Conservation (phyloP, 176 grass and related monocot genomes). For the Oryza australiensis region DNA sequence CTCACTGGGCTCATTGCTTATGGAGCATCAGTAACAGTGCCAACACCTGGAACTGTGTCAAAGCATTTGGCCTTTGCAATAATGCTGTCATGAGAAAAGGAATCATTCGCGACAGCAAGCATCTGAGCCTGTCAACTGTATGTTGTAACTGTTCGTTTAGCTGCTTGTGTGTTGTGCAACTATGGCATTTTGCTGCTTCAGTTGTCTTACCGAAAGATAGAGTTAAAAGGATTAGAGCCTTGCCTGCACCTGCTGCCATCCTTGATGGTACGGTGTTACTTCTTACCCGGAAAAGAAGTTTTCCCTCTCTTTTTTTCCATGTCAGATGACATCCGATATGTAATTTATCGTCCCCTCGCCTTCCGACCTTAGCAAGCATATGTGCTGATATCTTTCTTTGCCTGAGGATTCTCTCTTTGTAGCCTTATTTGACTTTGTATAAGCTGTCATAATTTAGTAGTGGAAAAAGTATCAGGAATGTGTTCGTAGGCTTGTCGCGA, state of each 20-base stretch:
- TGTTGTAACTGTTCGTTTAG: conserved; percentile 45
- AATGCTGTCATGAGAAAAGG: conserved; percentile 35
- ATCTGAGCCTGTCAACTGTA: conserved; percentile 39
- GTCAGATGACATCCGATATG: conserved; percentile 30
- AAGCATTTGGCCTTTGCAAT: conserved; percentile 24
- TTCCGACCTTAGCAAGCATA: not conserved
- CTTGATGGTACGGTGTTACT: conserved; percentile 27
- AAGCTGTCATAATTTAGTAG: conserved; percentile 37
- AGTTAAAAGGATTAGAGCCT: conserved; percentile 43
- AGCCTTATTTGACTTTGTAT: conserved; percentile 36
- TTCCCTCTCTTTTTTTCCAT: conserved; percentile 14
- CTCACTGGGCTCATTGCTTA: conserved; percentile 22
- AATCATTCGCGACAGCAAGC: conserved; percentile 34
- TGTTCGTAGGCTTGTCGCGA: not conserved
- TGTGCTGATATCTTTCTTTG: conserved; percentile 35
- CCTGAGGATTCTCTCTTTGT: conserved; percentile 26
- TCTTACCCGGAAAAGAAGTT: conserved; percentile 38
- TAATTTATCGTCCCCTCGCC: conserved; percentile 34
- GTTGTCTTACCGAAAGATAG: conserved; percentile 36
- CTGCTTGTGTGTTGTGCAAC: conserved; percentile 46
- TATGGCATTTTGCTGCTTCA: conserved; percentile 23
- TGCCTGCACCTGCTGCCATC: conserved; percentile 14
- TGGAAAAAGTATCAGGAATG: conserved; percentile 31
- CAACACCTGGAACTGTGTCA: conserved; percentile 17
- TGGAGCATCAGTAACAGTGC: conserved; percentile 31